Evolutionary conservation across 2,329 filamentous ascomycete species (phyloP), one percentile per base, ranked within the genome.

Genomic region (Fusarium sp.): DNA sequence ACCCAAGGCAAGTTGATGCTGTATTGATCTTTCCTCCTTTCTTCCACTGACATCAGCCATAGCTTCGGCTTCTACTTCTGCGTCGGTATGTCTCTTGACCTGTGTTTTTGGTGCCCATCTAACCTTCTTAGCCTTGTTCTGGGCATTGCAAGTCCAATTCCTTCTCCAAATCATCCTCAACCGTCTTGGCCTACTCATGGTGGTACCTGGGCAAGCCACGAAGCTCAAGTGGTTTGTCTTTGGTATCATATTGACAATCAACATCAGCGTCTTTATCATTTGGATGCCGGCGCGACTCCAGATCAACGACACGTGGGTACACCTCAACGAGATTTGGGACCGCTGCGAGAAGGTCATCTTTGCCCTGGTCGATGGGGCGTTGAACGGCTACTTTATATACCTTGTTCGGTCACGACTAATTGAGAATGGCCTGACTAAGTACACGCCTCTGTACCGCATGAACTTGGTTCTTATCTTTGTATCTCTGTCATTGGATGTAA

Each of bases 81-180:
- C n/a, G 64, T 77, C 20, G 74, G 77, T 79, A 62, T 5, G 74
- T 65, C 1, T 22, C 45, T 7, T 31, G 10, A 5, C 2, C 6
- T 3, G 3, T 4, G 0, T 5, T 25, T 1, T 0, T 18, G 1
- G 14, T 22, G 0, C 2, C 1, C 1, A 0, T 20, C 70, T 75
- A 40, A 73, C 16, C 11, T 13, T 7, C 13, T 0, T 4, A 77
- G 71, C 68, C 4, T 31, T 76, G 0, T 74, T 75, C 20, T 86
- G 86, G 85, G 79, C 81, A 2, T 69, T 86, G 1, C 83, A 87
- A 71, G 83, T 89, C 11, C 88, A 89, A 57, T 82, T 87, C 7
- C 78, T 89, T 0, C 84, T 88, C 35, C 87, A 89, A 65, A 89
- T 89, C 42, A 89, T 90, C 70, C 84, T 89, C 69, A 89, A 89